Conservation (phyloP, 106 monocot species). For the Ottelia alismoides region DNA sequence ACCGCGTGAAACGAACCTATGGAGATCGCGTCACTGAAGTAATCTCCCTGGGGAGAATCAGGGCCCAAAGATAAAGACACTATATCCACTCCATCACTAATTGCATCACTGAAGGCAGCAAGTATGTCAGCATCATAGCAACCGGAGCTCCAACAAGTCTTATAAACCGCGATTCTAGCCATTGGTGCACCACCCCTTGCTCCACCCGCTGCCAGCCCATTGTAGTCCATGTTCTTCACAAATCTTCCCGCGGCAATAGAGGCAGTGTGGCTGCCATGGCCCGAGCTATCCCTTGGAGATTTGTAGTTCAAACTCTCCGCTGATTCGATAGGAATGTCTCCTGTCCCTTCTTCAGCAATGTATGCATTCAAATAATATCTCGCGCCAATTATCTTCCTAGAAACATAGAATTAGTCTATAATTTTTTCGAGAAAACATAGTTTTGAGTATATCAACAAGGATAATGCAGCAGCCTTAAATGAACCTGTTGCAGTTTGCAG, state of each 20-base stretch:
- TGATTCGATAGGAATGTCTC: neutral
- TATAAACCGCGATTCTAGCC: slow-evolving; percentile 82
- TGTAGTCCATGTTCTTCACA: slow-evolving; percentile 48
- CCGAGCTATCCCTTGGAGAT: slow-evolving; percentile 79
- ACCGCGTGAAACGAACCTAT: slow-evolving; percentile 84
- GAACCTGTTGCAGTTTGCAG: slow-evolving; percentile 72
- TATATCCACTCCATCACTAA: slow-evolving; percentile 78
- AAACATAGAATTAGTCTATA: neutral
- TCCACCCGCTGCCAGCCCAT: slow-evolving; percentile 51
- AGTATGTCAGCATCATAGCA: slow-evolving; percentile 92
- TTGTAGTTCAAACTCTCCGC: slow-evolving; percentile 25
- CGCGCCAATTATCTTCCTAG: slow-evolving; percentile 46
- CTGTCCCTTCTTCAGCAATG: slow-evolving; percentile 35
- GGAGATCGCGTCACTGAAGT: slow-evolving; percentile 77
- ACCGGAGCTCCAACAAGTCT: slow-evolving; percentile 80
- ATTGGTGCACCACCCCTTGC: slow-evolving; percentile 78
- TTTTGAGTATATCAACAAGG: neutral
- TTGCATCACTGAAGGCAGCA: slow-evolving; percentile 85
- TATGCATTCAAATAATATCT: slow-evolving; percentile 71
- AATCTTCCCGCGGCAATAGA: slow-evolving; percentile 72
- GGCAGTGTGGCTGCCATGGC: slow-evolving; percentile 93
- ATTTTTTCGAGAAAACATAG: neutral
- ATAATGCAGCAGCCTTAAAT: neutral
- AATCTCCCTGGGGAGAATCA: slow-evolving; percentile 54
- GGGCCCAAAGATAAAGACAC: slow-evolving; percentile 80